Evolutionary conservation across 208 protist genomes (phyloP).

Genomic region (Acanthamoeba culbertsoni): DNA sequence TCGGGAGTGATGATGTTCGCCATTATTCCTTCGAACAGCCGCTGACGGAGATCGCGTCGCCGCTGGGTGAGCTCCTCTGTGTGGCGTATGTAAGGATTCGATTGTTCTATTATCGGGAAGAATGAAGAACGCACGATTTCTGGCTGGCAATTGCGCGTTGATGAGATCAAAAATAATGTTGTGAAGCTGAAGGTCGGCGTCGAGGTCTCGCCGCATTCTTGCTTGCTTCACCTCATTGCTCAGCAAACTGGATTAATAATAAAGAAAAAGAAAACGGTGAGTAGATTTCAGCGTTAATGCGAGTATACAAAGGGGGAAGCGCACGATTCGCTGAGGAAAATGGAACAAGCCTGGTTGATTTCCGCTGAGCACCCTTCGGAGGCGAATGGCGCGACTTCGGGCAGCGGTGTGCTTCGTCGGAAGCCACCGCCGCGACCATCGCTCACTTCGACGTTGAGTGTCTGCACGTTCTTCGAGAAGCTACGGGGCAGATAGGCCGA

Average conservation of each 20-base stretch:
- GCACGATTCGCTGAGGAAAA: neutral
- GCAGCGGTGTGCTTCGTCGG: neutral
- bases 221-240: neutral
- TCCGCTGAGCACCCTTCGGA: neutral
- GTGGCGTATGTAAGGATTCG: too few species aligned
- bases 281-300: neutral
- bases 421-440: conserved; percentile 11
- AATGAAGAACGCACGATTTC: neutral
- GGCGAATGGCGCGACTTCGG: neutral
- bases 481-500: neutral
- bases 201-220: neutral
- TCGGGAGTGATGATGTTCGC: neutral
- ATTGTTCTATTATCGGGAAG: neutral
- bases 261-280: neutral
- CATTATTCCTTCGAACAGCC: neutral
- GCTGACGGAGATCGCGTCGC: neutral
- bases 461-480: conserved; percentile 18
- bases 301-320: neutral
- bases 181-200: conserved; percentile 7
- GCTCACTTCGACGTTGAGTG: neutral
- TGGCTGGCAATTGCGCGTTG: neutral
- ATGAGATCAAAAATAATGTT: neutral
- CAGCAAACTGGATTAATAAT: neutral
- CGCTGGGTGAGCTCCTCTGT: neutral
- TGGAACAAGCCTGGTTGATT: conserved; percentile 15